Conservation (phyloP, 23 red algal genomes). For the Gracilaria domingensis region DNA sequence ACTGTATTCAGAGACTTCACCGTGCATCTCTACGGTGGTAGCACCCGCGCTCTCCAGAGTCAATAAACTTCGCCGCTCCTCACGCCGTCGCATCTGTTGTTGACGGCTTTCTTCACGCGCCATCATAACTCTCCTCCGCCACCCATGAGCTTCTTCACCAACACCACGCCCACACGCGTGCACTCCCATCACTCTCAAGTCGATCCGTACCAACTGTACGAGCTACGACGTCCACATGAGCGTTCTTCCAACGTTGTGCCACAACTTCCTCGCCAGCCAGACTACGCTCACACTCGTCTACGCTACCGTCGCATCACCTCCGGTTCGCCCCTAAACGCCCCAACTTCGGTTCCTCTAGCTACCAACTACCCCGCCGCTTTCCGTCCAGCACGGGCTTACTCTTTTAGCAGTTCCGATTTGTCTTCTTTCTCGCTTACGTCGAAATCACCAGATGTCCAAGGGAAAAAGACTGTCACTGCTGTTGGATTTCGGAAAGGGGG, state of each 20-base stretch:
- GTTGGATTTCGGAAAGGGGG: not conserved
- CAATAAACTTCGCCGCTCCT: not conserved
- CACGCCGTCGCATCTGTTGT: not conserved
- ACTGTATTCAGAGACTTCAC: not conserved
- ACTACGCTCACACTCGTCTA: slow-evolving; percentile 33
- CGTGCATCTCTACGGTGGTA: no score
- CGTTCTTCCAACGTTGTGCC: slow-evolving; percentile 32
- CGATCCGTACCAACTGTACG: slow-evolving; percentile 45
- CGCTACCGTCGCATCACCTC: slow-evolving; percentile 45
- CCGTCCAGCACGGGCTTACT: not conserved
- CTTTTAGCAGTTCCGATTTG: not conserved
- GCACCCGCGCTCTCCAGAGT: not conserved
- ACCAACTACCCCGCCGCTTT: not conserved
- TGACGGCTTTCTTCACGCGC: not conserved
- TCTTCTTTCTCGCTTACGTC: not conserved
- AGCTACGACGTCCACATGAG: slow-evolving; percentile 21
- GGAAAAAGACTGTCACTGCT: not conserved
- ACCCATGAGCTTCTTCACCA: not conserved
- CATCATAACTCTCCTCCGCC: not conserved
- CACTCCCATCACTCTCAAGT: not conserved
- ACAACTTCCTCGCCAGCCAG: slow-evolving; percentile 43
- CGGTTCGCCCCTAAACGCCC: not conserved
- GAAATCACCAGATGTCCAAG: no score
- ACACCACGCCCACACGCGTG: not conserved
- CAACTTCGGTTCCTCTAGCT: not conserved